phyloP scores from a whole-genome alignment of 805 yeast genomes.

The Yamadazyma nakazawae region DNA sequence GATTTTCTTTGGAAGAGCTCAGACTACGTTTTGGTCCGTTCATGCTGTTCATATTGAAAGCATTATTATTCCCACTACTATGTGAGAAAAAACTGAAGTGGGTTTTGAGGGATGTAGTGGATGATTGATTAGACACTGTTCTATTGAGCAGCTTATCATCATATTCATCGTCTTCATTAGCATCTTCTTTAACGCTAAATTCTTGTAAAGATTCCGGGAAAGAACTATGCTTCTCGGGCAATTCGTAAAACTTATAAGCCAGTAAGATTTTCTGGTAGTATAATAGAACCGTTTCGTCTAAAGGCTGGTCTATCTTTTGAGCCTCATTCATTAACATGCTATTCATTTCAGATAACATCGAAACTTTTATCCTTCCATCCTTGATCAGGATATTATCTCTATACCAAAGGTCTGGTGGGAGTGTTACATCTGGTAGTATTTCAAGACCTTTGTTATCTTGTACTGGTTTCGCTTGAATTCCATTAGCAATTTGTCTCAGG shows the following conservation, averaged over 20 bases:
- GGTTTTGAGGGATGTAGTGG: constrained; percentile 12
- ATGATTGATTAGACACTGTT: constrained; percentile 14
- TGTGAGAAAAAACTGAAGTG: constrained; percentile 13
- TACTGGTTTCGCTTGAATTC: background rate
- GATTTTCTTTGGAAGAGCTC: constrained; percentile 6
- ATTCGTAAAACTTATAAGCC: constrained; percentile 32
- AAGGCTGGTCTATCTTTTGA: constrained; percentile 4
- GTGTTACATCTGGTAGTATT: constrained; percentile 28
- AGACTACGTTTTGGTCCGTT: constrained; percentile 5
- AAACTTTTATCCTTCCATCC: constrained; percentile 29
- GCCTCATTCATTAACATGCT: constrained; percentile 24
- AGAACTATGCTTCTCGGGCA: constrained; percentile 11
- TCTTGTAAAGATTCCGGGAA: background rate
- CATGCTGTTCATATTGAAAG: background rate
- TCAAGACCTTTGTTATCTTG: constrained; percentile 14
- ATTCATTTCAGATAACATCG: constrained; percentile 32
- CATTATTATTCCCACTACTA: constrained; percentile 1
- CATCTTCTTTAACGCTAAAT: constrained; percentile 15
- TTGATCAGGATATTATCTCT: constrained; percentile 27
- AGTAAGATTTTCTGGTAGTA: constrained; percentile 30
- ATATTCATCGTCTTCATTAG: constrained; percentile 17
- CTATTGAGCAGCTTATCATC: constrained; percentile 11
- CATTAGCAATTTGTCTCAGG: constrained; percentile 2
- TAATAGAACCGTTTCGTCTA: constrained; percentile 25
- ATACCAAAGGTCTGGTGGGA: constrained; percentile 40